These are phyloP conservation scores for Tuctoria greenei DNA, from an alignment of 176 grass and related monocot species.

Conservation along the genomic window DNA sequence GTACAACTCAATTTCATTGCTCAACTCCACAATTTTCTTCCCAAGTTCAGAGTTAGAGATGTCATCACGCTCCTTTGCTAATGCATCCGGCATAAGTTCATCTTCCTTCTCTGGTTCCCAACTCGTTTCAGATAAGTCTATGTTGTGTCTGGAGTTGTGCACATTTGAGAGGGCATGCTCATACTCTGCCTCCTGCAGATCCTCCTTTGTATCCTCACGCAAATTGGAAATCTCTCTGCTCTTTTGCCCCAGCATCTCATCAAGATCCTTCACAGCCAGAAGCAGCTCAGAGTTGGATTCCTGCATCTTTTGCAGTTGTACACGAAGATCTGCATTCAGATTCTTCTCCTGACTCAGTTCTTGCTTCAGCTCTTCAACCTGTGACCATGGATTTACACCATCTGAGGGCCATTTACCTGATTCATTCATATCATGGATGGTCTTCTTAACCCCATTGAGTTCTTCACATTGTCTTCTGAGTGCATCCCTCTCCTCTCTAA, in stretches of 20 bases:
- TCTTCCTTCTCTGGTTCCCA: conserved; percentile 59
- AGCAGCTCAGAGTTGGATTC: conserved; percentile 96
- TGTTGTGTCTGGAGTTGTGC: conserved; percentile 48
- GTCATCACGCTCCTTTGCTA: conserved; percentile 55
- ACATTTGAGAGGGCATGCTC: conserved; percentile 46
- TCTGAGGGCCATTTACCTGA: conserved; percentile 47
- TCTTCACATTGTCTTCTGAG: conserved; percentile 79
- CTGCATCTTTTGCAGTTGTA: conserved; percentile 88
- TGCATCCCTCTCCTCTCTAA: conserved; percentile 83
- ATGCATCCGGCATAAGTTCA: conserved; percentile 61
- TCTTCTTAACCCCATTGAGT: conserved; percentile 50
- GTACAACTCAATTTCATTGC: conserved; percentile 74
- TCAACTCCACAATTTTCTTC: conserved; percentile 80
- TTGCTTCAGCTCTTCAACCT: conserved; percentile 78
- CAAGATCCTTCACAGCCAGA: conserved; percentile 90
- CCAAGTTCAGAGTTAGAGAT: conserved; percentile 44
- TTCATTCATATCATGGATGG: conserved; percentile 42
- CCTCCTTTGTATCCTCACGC: conserved; percentile 39
- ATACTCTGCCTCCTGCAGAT: conserved; percentile 52
- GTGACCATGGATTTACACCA: conserved; percentile 57
- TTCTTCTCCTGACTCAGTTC: conserved; percentile 84
- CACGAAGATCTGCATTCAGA: conserved; percentile 61
- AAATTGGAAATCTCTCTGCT: conserved; percentile 61
- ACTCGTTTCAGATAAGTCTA: conserved; percentile 48
- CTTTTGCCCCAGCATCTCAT: conserved; percentile 81